Conservation (phyloP, 257 asterid species). For the Voacanga thouarsii region DNA sequence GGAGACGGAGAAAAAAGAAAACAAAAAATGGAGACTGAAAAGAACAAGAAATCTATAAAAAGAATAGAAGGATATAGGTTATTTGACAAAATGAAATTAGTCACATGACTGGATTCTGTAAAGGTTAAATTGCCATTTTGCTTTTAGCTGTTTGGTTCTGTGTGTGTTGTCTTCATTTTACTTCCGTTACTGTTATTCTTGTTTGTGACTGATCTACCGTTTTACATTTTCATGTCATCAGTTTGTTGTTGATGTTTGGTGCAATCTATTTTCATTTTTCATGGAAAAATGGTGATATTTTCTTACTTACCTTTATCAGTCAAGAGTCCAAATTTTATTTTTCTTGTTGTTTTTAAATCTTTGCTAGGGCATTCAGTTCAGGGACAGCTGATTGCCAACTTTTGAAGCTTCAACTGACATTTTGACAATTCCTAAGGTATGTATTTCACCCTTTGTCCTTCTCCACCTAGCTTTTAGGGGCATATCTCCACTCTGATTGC, state of each 20-base stretch:
- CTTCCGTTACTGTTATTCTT: not conserved
- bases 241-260: not conserved
- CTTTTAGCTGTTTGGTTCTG: not conserved
- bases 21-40: too few relatives aligned
- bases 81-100: too few relatives aligned
- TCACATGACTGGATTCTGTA: too few relatives aligned
- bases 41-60: too few relatives aligned
- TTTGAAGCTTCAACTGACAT: not conserved
- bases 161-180: not conserved
- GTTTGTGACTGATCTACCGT: not conserved
- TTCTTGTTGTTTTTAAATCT: not conserved
- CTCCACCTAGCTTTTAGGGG: not conserved
- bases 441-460: not conserved
- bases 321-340: not conserved
- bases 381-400: not conserved
- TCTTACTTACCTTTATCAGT: not conserved
- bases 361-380: not conserved
- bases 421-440: not conserved
- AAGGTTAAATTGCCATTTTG: not conserved
- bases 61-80: too few relatives aligned
- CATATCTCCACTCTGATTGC: not conserved
- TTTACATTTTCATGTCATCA: not conserved
- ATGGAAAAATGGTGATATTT: not conserved
- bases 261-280: not conserved
- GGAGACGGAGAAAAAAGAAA: too few relatives aligned